Percentiles rank a stretch among this genome's conserved stretches.
Conservation (phyloP, 192 early-diverging fungal genomes). For the Thoreauomyces humboldtii region DNA sequence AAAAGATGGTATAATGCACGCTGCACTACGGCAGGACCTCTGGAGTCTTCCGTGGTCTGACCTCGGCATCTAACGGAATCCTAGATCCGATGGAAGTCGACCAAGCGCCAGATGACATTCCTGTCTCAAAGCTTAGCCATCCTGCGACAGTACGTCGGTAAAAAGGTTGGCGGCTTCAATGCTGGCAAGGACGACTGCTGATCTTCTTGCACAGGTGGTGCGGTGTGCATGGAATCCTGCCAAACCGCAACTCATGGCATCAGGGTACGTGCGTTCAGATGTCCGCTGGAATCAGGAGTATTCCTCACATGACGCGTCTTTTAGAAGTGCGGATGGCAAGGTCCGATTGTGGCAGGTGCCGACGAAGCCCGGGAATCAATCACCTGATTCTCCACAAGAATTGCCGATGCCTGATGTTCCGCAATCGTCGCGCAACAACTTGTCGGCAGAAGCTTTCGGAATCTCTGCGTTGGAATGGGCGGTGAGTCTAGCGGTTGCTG, state of each 20-base stretch:
- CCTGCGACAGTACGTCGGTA: no score
- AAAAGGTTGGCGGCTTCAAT: no score
- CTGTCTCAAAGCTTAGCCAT: no score
- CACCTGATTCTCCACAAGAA: background rate
- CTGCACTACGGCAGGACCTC: no score
- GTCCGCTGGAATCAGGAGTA: no score
- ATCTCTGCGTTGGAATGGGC: constrained; percentile 52
- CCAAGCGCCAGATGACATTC: no score
- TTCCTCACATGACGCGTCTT: no score
- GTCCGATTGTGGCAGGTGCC: constrained; percentile 85
- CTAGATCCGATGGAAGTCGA: no score
- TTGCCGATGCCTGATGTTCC: constrained; percentile 39
- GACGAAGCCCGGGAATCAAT: background rate
- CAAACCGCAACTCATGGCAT: constrained; percentile 64
- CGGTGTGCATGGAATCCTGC: constrained; percentile 77
- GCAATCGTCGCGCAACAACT: constrained; percentile 35
- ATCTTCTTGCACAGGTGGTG: constrained; percentile 38
- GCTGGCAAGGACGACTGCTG: no score
- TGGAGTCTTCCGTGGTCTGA: no score
- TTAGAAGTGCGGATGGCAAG: constrained; percentile 74
- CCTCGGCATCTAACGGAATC: no score
- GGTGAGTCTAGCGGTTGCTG: background rate
- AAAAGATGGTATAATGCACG: background rate
- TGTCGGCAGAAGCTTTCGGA: background rate
- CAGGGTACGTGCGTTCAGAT: constrained; percentile 63